phyloP scores from a whole-genome alignment of 169 alveolate species.

The Cystoisospora suis region DNA sequence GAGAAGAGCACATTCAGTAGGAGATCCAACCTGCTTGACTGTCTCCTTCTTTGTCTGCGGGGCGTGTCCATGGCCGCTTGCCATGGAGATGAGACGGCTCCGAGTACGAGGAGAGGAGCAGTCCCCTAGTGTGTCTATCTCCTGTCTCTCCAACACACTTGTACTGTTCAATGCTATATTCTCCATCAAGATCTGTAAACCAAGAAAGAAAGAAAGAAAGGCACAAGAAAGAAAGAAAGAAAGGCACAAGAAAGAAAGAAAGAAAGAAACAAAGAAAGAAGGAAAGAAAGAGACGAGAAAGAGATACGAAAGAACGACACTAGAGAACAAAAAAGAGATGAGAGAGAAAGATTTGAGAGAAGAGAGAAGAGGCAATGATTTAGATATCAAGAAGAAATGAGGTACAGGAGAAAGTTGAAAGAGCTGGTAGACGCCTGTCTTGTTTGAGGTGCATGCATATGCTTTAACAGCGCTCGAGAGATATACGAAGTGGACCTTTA shows the following conservation, averaged over 20 bases:
- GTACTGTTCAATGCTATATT: conserved; percentile 7
- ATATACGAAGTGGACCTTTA: too few relatives aligned
- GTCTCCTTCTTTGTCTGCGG: not conserved
- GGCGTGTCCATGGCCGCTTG: not conserved
- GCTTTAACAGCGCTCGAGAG: too few relatives aligned
- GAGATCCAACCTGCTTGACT: conserved; percentile 36
- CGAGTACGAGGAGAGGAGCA: not conserved
- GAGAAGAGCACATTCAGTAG: conserved; percentile 86
- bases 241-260: too few relatives aligned
- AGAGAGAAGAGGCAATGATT: not conserved
- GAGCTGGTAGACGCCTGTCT: too few relatives aligned
- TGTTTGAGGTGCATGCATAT: too few relatives aligned
- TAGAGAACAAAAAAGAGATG: not conserved
- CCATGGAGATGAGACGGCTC: conserved; percentile 7
- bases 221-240: too few relatives aligned
- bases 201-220: not conserved
- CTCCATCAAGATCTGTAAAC: not conserved
- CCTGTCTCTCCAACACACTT: conserved; percentile 2
- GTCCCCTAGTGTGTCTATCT: not conserved
- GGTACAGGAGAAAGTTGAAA: too few relatives aligned
- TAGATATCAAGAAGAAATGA: too few relatives aligned
- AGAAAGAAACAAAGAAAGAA: not conserved
- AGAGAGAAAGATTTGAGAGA: not conserved
- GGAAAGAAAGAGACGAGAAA: not conserved
- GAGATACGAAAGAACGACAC: not conserved